These are phyloP conservation scores for Lipomyces mesembrius DNA, from an alignment of 805 yeast species.

Conservation along the genomic window DNA sequence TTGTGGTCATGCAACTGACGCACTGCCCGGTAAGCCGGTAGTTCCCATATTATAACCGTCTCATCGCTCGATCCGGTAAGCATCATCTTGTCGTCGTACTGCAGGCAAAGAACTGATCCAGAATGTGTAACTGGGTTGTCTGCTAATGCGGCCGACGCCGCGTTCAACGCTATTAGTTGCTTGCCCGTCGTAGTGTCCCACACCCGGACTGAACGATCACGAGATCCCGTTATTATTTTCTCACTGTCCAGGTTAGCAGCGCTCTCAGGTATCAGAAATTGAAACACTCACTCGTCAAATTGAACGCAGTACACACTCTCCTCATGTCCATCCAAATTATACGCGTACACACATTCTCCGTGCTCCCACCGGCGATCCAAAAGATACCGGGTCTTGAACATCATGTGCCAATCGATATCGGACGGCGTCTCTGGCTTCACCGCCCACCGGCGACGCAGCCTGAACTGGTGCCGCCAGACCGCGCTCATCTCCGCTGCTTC, in stretches of 20 bases:
- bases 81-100: conserved; percentile 41
- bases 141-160: conserved; percentile 5
- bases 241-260: conserved; percentile 48
- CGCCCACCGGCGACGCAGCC: conserved; percentile 18
- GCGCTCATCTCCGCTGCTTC: conserved; percentile 12
- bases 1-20: conserved; percentile 40
- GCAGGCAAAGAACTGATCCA: conserved; percentile 46
- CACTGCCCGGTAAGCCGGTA: conserved; percentile 38
- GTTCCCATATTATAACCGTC: conserved; percentile 45
- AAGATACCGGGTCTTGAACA: conserved; percentile 39
- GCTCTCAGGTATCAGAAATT: background rate
- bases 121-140: conserved; percentile 37
- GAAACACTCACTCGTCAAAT: conserved; percentile 50
- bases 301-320: conserved; percentile 85
- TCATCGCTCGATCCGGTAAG: conserved; percentile 47
- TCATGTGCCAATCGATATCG: conserved; percentile 37
- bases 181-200: conserved; percentile 44
- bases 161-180: conserved; percentile 35
- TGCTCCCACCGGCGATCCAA: conserved; percentile 43
- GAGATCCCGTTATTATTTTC: conserved; percentile 78
- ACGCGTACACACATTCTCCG: conserved; percentile 35
- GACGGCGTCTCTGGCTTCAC: conserved; percentile 14
- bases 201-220: conserved; percentile 46
- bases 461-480: conserved; percentile 31
- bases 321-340: conserved; percentile 61